phyloP scores from a whole-genome alignment of 371 early-diverging fungal genomes.

The Mucor circinelloides region DNA sequence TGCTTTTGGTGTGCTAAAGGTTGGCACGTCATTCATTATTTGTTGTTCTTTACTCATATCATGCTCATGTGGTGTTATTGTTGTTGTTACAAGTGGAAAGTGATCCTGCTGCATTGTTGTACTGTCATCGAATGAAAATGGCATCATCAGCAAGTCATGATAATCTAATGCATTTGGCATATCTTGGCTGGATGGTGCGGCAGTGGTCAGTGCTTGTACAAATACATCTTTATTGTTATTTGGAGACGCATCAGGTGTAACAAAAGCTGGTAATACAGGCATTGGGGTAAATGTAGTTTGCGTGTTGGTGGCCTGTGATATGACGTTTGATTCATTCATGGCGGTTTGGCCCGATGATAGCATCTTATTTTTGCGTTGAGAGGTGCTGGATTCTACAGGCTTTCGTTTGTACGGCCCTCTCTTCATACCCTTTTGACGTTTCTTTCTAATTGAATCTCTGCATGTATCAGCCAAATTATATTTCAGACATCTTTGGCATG shows the following conservation, averaged over 20 bases:
- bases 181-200: background rate
- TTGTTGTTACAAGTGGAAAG: background rate
- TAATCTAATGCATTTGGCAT: background rate
- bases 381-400: no score
- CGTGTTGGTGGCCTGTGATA: background rate
- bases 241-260: background rate
- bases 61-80: background rate
- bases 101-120: background rate
- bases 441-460: constrained; percentile 57
- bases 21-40: background rate
- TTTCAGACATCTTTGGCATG: constrained; percentile 62
- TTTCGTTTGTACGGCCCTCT: constrained; percentile 42
- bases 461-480: constrained; percentile 54
- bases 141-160: background rate
- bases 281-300: background rate
- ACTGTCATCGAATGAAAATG: background rate
- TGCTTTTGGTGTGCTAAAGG: background rate
- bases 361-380: background rate
- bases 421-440: constrained; percentile 56
- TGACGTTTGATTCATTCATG: background rate
- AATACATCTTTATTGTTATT: background rate
- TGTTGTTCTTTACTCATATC: background rate
- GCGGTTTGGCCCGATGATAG: background rate
- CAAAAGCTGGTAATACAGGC: background rate
- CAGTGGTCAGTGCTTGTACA: background rate